Evolutionary conservation across 495 filamentous ascomycete species (phyloP), one percentile per base, ranked within the genome.

Genomic region (Patellaria atrata): DNA sequence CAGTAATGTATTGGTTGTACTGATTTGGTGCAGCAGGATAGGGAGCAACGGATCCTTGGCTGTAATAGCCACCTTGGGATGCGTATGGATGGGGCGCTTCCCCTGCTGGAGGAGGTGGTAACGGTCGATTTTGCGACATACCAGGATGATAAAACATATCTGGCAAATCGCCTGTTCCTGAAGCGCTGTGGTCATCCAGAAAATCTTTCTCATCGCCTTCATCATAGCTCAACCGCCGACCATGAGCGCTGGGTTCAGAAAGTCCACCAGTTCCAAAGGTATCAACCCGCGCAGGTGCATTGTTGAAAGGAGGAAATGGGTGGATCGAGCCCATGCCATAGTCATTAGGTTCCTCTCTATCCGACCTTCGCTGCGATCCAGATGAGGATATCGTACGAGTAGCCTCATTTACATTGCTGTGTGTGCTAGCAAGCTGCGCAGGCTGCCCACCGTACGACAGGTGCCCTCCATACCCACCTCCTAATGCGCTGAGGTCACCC

Each of bases 101-200:
- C 43, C 53, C 14, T 55, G 58, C 39, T 54, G 85, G 83, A 5
- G 83, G 71, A n/a, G 82, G 78, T 11, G 85, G 85, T 25, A 92
- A 60, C 6, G 84, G 85, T 22, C 81, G 69, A 28, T 57, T 67
- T 5, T 46, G 38, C 28, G 56, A 64, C 50, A 82, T 71, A 3
- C 79, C 79, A 5, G 85, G 89, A 51, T 94, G 85, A 53, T 83
- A 97, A 52, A 96, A 97, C 54, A 96, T 72, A 44, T 94, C 91
- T 12, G 75, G 79, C 36, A 79, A 78, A 30, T 76, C 78, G 26
- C 79, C 79, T 32, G 70, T 52, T 14, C 63, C 51, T 21, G 64
- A 63, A 32, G 52, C 37, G 1, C 62, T 65, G 30, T 68, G 64
- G 44, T 67, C 44, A 51, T 79, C 61, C 8, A 59, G 58, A 30